A percentile compares a stretch with the other conserved stretches of the same genome.
These are phyloP conservation scores for Umbellularia californica DNA, from an alignment of 164 flowering plant species.

Conservation along the genomic window DNA sequence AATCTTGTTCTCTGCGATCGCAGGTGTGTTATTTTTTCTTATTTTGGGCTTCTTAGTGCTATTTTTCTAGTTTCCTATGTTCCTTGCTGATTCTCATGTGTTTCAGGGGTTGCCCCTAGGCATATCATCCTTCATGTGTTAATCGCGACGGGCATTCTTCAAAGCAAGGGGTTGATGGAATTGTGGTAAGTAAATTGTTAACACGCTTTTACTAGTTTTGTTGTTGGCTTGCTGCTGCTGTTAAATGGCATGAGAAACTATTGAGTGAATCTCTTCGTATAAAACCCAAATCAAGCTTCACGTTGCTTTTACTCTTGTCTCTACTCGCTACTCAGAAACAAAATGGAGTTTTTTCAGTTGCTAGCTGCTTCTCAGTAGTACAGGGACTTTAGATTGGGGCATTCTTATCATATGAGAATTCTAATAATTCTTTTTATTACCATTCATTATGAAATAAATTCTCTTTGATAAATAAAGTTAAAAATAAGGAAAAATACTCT, in stretches of 20 bases:
- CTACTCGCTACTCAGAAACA: not conserved
- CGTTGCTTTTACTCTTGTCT: not conserved
- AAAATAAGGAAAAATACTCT: too few species aligned
- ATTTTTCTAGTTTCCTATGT: not conserved
- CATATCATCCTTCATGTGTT: slow-evolving; percentile 87
- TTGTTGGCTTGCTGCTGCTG: too few species aligned
- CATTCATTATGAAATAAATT: too few species aligned
- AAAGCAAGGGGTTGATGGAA: slow-evolving; percentile 84
- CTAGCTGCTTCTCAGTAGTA: not conserved
- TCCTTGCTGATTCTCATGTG: not conserved
- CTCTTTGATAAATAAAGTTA: too few species aligned
- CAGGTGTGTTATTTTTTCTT: slow-evolving; percentile 38
- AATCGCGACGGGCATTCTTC: slow-evolving; percentile 86
- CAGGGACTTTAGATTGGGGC: too few species aligned
- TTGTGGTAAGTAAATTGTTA: slow-evolving; percentile 55
- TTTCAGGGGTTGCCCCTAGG: slow-evolving; percentile 89
- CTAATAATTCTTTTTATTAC: too few species aligned
- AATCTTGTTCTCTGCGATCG: slow-evolving; percentile 95
- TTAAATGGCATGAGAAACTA: not conserved
- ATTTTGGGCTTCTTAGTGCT: not conserved
- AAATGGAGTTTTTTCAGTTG: not conserved
- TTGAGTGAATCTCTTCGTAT: not conserved
- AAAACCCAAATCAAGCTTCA: not conserved
- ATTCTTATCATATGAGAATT: too few species aligned
- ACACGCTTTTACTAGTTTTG: not conserved